Evolutionary conservation across 768 basidiomycete species (phyloP).

Genomic region (Mycena alexandri): DNA sequence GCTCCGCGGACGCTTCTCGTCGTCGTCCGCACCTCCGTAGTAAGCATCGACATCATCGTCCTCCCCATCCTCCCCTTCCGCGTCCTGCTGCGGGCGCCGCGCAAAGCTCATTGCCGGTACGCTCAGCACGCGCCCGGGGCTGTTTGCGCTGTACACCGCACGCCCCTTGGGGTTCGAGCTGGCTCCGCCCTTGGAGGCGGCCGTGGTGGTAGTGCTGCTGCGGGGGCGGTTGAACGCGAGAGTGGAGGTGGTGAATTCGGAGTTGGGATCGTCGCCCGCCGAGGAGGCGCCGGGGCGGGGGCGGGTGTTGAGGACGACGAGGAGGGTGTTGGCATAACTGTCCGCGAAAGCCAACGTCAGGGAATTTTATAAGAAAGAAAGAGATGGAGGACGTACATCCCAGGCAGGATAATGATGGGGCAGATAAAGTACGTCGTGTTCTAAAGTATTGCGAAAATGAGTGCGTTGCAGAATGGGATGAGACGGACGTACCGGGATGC

Average conservation of each 20-base stretch:
- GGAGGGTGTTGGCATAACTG: slow-evolving; percentile 33
- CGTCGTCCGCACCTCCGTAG: background rate
- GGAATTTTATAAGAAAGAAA: too few species aligned
- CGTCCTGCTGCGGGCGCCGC: background rate
- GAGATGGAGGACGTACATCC: slow-evolving; percentile 5
- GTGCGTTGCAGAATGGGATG: background rate
- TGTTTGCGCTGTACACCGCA: slow-evolving; percentile 13
- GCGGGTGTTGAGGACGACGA: slow-evolving; percentile 13
- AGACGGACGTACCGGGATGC: slow-evolving; percentile 1
- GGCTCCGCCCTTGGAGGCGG: background rate
- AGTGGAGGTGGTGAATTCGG: too few species aligned
- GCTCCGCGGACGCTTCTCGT: background rate
- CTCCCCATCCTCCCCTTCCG: too few species aligned
- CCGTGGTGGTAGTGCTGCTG: background rate
- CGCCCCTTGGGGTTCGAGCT: background rate
- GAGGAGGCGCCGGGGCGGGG: too few species aligned
- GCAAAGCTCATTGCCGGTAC: slow-evolving; percentile 24
- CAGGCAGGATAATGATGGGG: slow-evolving; percentile 23
- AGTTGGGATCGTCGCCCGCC: too few species aligned
- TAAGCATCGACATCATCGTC: too few species aligned
- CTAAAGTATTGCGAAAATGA: background rate
- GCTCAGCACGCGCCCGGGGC: slow-evolving; percentile 12
- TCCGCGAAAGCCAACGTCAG: too few species aligned
- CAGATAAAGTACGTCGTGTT: slow-evolving; percentile 22
- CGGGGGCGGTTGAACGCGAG: too few species aligned